Evolutionary conservation across 345 rosid species (phyloP).

Genomic region (Acer campestre): DNA sequence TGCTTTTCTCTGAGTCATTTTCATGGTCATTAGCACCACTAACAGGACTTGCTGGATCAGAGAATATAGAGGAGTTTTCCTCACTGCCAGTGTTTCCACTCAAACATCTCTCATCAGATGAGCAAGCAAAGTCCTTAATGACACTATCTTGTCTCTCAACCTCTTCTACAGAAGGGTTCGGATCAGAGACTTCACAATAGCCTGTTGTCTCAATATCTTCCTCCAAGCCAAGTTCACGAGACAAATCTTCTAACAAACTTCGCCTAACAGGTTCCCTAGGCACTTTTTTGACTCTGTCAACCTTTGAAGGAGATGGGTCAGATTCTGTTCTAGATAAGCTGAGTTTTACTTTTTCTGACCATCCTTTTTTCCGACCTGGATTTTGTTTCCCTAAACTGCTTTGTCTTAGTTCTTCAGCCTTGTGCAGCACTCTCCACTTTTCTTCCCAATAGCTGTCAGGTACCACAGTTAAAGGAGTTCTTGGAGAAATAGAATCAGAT

Average conservation of each 20-base stretch:
- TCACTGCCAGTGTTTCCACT: constrained; percentile 53
- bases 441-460: constrained; percentile 97
- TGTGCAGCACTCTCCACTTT: constrained; percentile 79
- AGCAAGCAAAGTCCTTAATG: constrained; percentile 28
- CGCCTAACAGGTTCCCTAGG: constrained; percentile 53
- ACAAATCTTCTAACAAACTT: constrained; percentile 76
- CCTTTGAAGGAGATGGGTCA: constrained; percentile 58
- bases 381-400: constrained; percentile 41
- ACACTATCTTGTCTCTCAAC: constrained; percentile 31
- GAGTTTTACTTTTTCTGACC: constrained; percentile 72
- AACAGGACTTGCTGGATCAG: constrained; percentile 58
- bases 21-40: constrained; percentile 55
- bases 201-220: constrained; percentile 39
- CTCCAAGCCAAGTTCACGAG: constrained; percentile 54
- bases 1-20: constrained; percentile 67
- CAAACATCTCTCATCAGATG: constrained; percentile 49
- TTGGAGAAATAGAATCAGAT: constrained; percentile 59
- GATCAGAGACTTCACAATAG: constrained; percentile 24
- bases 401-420: constrained; percentile 58
- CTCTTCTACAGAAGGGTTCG: constrained; percentile 26
- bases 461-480: constrained; percentile 55
- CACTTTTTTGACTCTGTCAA: constrained; percentile 30
- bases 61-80: constrained; percentile 56
- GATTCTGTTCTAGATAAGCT: constrained; percentile 72
- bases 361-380: constrained; percentile 52